Percentiles rank a stretch among this genome's conserved stretches.
Evolutionary conservation across 192 early-diverging fungal species (phyloP).

Genomic region (Phycomyces nitens): DNA sequence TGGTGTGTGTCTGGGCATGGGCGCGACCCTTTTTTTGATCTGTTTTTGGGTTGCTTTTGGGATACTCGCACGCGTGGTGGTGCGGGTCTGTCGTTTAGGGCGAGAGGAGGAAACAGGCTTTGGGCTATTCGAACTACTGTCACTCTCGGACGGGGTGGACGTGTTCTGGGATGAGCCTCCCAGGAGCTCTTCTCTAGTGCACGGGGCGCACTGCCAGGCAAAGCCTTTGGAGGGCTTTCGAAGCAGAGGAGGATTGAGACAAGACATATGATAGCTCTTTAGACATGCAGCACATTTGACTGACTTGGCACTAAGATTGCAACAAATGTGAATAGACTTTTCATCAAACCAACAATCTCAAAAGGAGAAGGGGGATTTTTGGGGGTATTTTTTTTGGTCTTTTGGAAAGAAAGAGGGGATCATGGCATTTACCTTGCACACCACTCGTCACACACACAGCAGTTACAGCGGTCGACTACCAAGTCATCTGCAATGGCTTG

Average conservation of each 20-base stretch:
- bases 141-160: neutral
- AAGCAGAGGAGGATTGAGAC: slow-evolving; percentile 73
- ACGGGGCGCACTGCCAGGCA: slow-evolving; percentile 81
- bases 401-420: slow-evolving; percentile 6
- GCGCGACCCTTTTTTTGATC: slow-evolving; percentile 1
- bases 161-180: slow-evolving; percentile 1
- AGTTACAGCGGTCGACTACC: slow-evolving; percentile 65
- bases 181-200: slow-evolving; percentile 42
- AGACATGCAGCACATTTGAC: slow-evolving; percentile 78
- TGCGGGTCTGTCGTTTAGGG: slow-evolving; percentile 7
- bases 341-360: neutral
- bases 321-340: neutral
- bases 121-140: neutral
- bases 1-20: neutral
- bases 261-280: slow-evolving; percentile 76
- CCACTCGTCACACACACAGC: slow-evolving; percentile 69
- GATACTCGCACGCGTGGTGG: neutral
- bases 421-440: slow-evolving; percentile 48
- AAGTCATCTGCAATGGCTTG: slow-evolving; percentile 75
- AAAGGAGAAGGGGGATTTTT: slow-evolving; percentile 2
- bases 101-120: neutral
- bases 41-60: neutral
- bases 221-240: slow-evolving; percentile 82
- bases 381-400: neutral
- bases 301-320: slow-evolving; percentile 46